phyloP scores from a whole-genome alignment of 306 rosid genomes.

The Corylus avellana region DNA sequence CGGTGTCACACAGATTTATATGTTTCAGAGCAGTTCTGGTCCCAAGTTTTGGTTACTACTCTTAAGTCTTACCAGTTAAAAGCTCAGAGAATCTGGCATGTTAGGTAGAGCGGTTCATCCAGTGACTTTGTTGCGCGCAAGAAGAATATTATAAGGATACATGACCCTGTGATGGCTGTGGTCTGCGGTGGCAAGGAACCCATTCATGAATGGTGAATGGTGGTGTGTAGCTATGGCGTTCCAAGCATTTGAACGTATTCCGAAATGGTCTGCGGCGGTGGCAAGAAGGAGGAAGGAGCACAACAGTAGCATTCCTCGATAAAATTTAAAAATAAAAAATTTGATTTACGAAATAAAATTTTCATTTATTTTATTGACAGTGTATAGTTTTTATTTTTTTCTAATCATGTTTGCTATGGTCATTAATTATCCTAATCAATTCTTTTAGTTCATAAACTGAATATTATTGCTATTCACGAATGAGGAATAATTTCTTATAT shows the following conservation, averaged over 20 bases:
- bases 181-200: conserved; percentile 13
- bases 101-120: conserved; percentile 27
- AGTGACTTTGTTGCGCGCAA: conserved; percentile 48
- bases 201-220: not conserved
- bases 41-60: not conserved
- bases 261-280: not conserved
- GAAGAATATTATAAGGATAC: conserved; percentile 37
- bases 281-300: not conserved
- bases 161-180: conserved; percentile 77
- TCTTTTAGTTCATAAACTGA: no score
- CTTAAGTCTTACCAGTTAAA: not conserved
- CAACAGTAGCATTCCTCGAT: not conserved
- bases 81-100: not conserved
- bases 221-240: not conserved
- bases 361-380: no score
- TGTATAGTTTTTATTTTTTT: no score
- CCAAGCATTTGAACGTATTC: not conserved
- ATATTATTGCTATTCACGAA: no score
- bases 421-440: no score
- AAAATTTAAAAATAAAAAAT: no score
- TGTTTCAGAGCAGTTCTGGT: not conserved
- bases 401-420: no score
- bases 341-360: no score
- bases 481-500: no score
- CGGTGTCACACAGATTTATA: not conserved